Conservation (phyloP, 2,329 filamentous ascomycete genomes). For the Fusarium guadeloupense region DNA sequence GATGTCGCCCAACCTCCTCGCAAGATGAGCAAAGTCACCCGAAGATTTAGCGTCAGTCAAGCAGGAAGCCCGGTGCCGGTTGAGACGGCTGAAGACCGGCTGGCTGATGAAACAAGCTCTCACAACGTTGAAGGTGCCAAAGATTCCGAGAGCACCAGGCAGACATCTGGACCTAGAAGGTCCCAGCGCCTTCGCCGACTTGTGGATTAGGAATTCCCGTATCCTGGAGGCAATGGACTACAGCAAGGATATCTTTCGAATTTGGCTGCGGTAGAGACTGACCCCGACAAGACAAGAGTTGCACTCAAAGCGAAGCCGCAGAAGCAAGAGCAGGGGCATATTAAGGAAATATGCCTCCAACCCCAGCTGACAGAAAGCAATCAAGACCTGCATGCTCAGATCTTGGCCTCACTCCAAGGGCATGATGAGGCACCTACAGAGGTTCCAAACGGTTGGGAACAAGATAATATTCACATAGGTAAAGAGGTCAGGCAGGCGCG, state of each 20-base stretch:
- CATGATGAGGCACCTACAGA: background rate
- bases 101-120: background rate
- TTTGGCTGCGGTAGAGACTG: background rate
- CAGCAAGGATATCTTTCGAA: conserved; percentile 12
- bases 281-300: background rate
- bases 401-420: conserved; percentile 26
- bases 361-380: conserved; percentile 5
- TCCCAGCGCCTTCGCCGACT: conserved; percentile 6
- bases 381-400: conserved; percentile 27
- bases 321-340: background rate
- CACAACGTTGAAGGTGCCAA: background rate
- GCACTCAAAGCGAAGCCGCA: background rate
- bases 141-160: background rate
- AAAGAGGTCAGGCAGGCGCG: background rate
- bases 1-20: background rate
- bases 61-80: conserved; percentile 41
- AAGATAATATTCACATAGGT: background rate
- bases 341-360: background rate
- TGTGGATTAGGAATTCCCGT: conserved; percentile 20
- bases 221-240: background rate
- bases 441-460: background rate
- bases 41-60: conserved; percentile 42
- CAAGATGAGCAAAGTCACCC: conserved; percentile 25
- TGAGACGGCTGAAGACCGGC: background rate
- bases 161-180: conserved; percentile 10